Percentiles rank a stretch among this genome's conserved stretches.
Evolutionary conservation across 1,284 basidiomycete genomes (phyloP).

Genomic region (Cryptococcus amylolentus): DNA sequence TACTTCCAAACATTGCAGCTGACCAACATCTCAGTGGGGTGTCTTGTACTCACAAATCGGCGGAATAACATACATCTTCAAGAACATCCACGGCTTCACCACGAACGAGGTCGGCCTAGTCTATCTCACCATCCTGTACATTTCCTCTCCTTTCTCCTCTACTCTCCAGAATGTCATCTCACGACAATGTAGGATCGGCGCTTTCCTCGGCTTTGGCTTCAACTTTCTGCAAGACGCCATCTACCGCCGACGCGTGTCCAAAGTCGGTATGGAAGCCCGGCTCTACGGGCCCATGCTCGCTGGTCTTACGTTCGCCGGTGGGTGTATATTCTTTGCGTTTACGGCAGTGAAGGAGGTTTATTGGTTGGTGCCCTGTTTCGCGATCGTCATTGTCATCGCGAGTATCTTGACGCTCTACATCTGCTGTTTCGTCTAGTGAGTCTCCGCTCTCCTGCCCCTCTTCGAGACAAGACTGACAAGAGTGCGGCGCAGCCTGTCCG

Average conservation of each 20-base stretch:
- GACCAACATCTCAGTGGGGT: conserved; percentile 57
- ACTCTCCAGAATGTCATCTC: neutral
- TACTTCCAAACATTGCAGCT: neutral
- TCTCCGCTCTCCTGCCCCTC: neutral
- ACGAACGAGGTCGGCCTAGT: conserved; percentile 62
- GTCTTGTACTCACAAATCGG: conserved; percentile 67
- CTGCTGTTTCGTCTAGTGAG: conserved; percentile 43
- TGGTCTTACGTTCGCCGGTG: conserved; percentile 60
- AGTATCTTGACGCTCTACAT: conserved; percentile 33
- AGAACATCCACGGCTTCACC: conserved; percentile 62
- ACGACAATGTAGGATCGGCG: conserved; percentile 57
- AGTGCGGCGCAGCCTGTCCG: conserved; percentile 15
- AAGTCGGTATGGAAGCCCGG: conserved; percentile 67
- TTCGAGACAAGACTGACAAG: neutral
- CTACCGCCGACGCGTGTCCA: conserved; percentile 58
- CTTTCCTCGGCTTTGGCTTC: conserved; percentile 57
- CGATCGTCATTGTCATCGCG: conserved; percentile 57
- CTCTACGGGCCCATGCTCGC: conserved; percentile 65
- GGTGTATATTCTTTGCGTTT: conserved; percentile 57
- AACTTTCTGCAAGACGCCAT: conserved; percentile 65
- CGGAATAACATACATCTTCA: conserved; percentile 63
- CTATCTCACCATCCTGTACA: conserved; percentile 60
- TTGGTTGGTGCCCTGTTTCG: conserved; percentile 46
- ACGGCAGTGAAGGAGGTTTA: conserved; percentile 30
- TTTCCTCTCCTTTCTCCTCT: neutral